Conservation (phyloP, 1,284 basidiomycete species). For the Ganoderma resinaceum region DNA sequence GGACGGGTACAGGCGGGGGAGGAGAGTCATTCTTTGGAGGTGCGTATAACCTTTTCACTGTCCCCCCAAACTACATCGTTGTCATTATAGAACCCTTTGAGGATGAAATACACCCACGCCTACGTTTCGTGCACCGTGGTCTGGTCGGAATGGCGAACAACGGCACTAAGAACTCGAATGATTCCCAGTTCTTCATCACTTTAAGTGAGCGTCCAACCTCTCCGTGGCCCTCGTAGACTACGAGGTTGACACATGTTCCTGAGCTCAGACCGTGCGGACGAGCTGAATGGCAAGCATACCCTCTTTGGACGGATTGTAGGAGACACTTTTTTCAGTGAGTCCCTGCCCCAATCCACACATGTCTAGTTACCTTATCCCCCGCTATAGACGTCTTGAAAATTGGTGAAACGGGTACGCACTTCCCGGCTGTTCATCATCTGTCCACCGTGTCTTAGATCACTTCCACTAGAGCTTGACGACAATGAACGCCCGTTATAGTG, state of each 20-base stretch:
- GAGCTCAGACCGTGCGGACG: slow-evolving; percentile 81
- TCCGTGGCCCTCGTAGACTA: background rate
- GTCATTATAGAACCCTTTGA: slow-evolving; percentile 79
- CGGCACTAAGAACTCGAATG: slow-evolving; percentile 84
- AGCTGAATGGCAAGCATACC: slow-evolving; percentile 89
- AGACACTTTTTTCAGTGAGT: slow-evolving; percentile 88
- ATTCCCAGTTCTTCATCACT: slow-evolving; percentile 92
- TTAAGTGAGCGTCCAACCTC: slow-evolving; percentile 58
- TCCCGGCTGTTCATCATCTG: background rate
- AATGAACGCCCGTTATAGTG: slow-evolving; percentile 89
- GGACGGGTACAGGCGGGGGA: slow-evolving; percentile 88
- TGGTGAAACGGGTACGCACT: slow-evolving; percentile 75
- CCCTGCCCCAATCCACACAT: background rate
- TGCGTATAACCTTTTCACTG: slow-evolving; percentile 41
- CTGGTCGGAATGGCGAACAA: slow-evolving; percentile 95
- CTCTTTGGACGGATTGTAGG: slow-evolving; percentile 84
- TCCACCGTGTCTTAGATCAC: slow-evolving; percentile 27
- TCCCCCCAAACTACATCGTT: background rate
- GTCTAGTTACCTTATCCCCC: background rate
- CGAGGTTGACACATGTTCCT: slow-evolving; percentile 2
- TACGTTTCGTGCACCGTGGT: slow-evolving; percentile 87
- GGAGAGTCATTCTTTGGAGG: slow-evolving; percentile 94
- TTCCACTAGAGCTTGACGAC: slow-evolving; percentile 74
- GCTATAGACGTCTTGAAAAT: slow-evolving; percentile 86
- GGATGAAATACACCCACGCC: slow-evolving; percentile 92